Evolutionary conservation across 805 yeast genomes (phyloP).

Genomic region (Myxozyma geophila): DNA sequence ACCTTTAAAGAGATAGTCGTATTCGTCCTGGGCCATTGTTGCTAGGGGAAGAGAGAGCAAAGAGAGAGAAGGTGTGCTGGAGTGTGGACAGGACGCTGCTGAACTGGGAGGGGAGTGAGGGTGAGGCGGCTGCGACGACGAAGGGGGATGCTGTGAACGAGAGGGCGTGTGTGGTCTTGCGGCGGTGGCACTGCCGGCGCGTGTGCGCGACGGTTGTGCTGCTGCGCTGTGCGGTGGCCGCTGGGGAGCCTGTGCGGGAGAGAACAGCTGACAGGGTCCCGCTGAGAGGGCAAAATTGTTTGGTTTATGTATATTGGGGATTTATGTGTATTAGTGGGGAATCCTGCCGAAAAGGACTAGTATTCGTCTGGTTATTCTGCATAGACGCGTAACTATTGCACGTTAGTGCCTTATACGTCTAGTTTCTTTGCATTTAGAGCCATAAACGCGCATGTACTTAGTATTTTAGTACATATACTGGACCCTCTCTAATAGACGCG

Average conservation of each 20-base stretch:
- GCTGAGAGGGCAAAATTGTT: neutral
- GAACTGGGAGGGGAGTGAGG: neutral
- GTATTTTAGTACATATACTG: too few species aligned
- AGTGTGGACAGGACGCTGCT: neutral
- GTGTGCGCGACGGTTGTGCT: conserved; percentile 8
- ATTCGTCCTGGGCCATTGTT: conserved; percentile 58
- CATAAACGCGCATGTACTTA: neutral
- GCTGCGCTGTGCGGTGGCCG: neutral
- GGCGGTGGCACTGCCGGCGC: neutral
- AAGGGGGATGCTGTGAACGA: neutral
- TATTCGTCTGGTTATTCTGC: neutral
- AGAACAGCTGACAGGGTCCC: neutral
- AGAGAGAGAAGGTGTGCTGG: neutral
- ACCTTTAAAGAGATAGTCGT: conserved; percentile 87
- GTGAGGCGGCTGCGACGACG: conserved; percentile 6
- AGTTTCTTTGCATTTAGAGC: neutral
- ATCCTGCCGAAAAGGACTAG: too few species aligned
- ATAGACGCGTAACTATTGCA: conserved; percentile 2
- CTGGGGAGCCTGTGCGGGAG: neutral
- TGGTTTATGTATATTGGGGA: too few species aligned
- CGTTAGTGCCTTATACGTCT: neutral
- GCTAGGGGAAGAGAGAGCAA: neutral
- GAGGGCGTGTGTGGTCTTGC: neutral
- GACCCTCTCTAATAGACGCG: neutral
- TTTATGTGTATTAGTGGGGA: too few species aligned